phyloP scores from a whole-genome alignment of 164 flowering plant species.

The Piper betle region DNA sequence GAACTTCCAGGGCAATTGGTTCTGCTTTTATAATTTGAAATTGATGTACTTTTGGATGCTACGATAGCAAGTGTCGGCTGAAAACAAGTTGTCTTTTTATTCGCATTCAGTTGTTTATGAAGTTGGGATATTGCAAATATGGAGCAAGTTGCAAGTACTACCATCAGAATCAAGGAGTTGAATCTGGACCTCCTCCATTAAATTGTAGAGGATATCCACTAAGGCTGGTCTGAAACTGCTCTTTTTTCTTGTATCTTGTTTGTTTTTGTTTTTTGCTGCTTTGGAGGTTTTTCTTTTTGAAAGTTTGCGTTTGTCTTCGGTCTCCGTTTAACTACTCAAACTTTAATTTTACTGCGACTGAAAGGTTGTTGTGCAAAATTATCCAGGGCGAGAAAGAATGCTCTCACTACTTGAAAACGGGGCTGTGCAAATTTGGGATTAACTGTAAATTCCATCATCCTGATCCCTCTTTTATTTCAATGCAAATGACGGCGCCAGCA shows the following conservation, averaged over 20 bases:
- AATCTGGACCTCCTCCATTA: slow-evolving; percentile 40
- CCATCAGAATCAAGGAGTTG: slow-evolving; percentile 73
- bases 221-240: slow-evolving; percentile 53
- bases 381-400: slow-evolving; percentile 91
- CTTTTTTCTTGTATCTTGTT: too few relatives aligned
- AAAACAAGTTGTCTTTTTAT: too few relatives aligned
- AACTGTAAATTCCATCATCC: slow-evolving; percentile 98
- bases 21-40: too few relatives aligned
- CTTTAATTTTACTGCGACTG: background rate
- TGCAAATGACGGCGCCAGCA: slow-evolving; percentile 36
- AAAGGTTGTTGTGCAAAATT: background rate
- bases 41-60: too few relatives aligned
- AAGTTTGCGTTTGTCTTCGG: background rate
- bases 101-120: slow-evolving; percentile 60
- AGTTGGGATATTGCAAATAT: slow-evolving; percentile 85
- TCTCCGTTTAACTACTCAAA: background rate
- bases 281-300: too few relatives aligned
- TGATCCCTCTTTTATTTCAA: slow-evolving; percentile 33
- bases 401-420: slow-evolving; percentile 75
- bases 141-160: slow-evolving; percentile 92
- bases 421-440: slow-evolving; percentile 83
- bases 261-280: too few relatives aligned
- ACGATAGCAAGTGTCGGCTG: too few relatives aligned
- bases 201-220: slow-evolving; percentile 78
- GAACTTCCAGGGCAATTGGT: too few relatives aligned